phyloP scores from a whole-genome alignment of 805 yeast species.

The Wickerhamiella vanderwaltii region DNA sequence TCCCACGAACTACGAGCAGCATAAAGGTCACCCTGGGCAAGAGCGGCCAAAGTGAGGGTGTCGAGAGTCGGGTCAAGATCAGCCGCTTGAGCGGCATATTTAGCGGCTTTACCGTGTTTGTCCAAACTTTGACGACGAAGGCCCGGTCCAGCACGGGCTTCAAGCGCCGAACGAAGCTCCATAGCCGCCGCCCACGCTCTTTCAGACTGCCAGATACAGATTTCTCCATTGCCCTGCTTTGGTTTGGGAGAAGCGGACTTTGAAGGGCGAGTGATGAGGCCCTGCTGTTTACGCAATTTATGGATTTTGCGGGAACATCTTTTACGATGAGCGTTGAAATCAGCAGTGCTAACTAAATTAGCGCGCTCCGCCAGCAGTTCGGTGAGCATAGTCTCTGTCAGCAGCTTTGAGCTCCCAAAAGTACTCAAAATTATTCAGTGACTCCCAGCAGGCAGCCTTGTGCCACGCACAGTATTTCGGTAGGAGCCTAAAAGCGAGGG shows the following conservation, averaged over 20 bases:
- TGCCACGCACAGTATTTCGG: no score
- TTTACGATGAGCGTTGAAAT: constrained; percentile 56
- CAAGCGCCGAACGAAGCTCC: constrained; percentile 46
- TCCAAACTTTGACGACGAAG: constrained; percentile 42
- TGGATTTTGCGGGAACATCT: constrained; percentile 48
- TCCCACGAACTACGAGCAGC: constrained; percentile 50
- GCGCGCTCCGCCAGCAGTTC: constrained; percentile 17
- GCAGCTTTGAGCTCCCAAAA: no score
- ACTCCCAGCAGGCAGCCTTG: no score
- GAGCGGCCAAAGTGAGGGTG: constrained; percentile 19
- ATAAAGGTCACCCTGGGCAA: constrained; percentile 32
- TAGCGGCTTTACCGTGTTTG: constrained; percentile 54
- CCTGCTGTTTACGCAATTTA: constrained; percentile 51
- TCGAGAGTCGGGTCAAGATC: constrained; percentile 15
- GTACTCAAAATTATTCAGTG: no score
- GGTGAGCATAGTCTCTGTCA: constrained; percentile 14
- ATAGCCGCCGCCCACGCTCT: constrained; percentile 60
- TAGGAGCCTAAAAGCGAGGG: not conserved
- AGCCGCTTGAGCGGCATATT: constrained; percentile 33
- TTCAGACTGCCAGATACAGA: constrained; percentile 61
- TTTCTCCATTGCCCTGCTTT: constrained; percentile 39
- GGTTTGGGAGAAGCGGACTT: constrained; percentile 34
- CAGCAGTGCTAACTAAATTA: constrained; percentile 47
- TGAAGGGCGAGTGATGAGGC: constrained; percentile 54
- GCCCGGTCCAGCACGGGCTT: constrained; percentile 36